Conservation (phyloP, 495 filamentous ascomycete genomes). For the Trichodelitschia bisporula region DNA sequence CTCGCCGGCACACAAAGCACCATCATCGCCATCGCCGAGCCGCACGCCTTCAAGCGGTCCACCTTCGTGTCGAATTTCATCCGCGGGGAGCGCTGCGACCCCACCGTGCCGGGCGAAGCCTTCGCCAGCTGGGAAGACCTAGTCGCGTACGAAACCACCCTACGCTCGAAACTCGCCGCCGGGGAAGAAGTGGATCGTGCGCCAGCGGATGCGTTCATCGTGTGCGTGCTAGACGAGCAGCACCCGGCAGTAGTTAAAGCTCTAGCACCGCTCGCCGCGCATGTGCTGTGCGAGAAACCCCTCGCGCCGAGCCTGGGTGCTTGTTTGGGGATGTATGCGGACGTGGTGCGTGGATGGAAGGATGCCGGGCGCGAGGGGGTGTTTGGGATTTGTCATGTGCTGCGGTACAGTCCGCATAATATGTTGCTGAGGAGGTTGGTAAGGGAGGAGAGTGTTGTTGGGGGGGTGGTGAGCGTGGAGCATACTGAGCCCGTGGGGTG, state of each 20-base stretch:
- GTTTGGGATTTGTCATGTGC: conserved; percentile 49
- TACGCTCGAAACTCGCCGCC: conserved; percentile 18
- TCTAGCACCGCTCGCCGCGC: conserved; percentile 30
- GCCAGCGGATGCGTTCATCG: conserved; percentile 56
- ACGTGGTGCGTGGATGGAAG: conserved; percentile 16
- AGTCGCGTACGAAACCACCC: conserved; percentile 32
- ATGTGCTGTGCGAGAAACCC: conserved; percentile 91
- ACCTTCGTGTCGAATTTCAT: conserved; percentile 42
- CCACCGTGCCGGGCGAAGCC: conserved; percentile 23
- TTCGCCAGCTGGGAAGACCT: conserved; percentile 59
- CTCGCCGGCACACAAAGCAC: conserved; percentile 27
- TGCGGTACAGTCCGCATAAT: conserved; percentile 68
- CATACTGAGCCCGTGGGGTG: conserved; percentile 88
- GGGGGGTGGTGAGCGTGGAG: conserved; percentile 67
- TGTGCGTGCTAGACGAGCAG: conserved; percentile 74
- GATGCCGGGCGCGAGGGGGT: conserved; percentile 12
- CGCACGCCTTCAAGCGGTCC: conserved; percentile 47
- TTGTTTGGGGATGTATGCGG: conserved; percentile 46
- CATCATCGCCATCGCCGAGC: conserved; percentile 61
- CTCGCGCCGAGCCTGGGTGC: conserved; percentile 53
- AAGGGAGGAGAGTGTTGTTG: conserved; percentile 44
- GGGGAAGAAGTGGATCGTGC: conserved; percentile 6
- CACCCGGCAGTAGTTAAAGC: conserved; percentile 64
- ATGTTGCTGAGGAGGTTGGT: conserved; percentile 57
- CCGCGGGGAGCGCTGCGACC: conserved; percentile 24